These are phyloP conservation scores for Diaporthe sp. DNA, from an alignment of 2,329 filamentous ascomycete species.

Conservation along the genomic window DNA sequence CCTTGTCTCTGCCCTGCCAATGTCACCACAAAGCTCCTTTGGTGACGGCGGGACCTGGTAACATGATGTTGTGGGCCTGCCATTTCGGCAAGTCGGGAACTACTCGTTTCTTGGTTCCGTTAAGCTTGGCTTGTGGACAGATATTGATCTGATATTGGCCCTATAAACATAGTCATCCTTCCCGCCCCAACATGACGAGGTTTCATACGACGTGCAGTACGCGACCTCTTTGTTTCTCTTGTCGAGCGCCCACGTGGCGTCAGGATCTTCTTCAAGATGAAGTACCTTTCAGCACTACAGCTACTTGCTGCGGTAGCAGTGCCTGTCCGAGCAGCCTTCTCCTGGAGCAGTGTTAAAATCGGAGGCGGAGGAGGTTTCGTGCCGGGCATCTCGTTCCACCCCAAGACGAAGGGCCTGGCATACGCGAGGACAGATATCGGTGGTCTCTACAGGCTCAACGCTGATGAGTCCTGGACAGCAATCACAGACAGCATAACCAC, in stretches of 20 bases:
- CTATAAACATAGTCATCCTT: constrained; percentile 19
- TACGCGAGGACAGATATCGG: constrained; percentile 72
- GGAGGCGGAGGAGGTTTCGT: constrained; percentile 71
- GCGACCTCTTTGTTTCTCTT: neutral
- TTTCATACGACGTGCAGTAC: neutral
- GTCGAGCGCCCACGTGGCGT: neutral
- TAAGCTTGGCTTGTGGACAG: constrained; percentile 2
- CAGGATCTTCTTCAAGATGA: constrained; percentile 34
- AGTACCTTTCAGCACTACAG: constrained; percentile 39
- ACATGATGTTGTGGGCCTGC: neutral
- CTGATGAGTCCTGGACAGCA: constrained; percentile 55
- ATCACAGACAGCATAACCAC: constrained; percentile 38
- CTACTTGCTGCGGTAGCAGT: constrained; percentile 46
- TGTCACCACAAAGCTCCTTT: constrained; percentile 11
- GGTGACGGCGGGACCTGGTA: constrained; percentile 8
- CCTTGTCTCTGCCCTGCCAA: neutral
- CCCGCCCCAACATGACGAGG: neutral
- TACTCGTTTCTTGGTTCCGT: constrained; percentile 3
- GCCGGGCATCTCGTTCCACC: constrained; percentile 70
- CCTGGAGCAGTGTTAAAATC: constrained; percentile 54
- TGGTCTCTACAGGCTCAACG: constrained; percentile 67
- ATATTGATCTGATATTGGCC: constrained; percentile 13
- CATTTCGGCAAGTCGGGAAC: constrained; percentile 18
- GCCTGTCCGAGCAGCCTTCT: constrained; percentile 46
- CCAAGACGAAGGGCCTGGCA: constrained; percentile 62